These are phyloP conservation scores for Chrysosporium queenslandicum DNA, from an alignment of 2,329 filamentous ascomycete genomes.

Conservation along the genomic window DNA sequence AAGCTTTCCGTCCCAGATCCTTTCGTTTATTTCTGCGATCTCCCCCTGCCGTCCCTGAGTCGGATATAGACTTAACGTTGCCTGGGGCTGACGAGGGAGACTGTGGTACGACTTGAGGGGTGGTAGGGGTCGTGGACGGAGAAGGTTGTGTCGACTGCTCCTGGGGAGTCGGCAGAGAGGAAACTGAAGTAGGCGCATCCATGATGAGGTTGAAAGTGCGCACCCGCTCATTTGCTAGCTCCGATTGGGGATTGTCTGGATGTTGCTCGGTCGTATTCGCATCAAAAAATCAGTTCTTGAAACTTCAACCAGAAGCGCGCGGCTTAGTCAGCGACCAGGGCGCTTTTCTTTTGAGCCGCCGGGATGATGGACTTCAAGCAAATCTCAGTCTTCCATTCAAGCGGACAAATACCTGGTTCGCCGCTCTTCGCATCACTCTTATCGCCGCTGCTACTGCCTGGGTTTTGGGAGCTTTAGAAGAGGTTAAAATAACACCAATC, in stretches of 20 bases:
- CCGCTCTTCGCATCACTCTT: not conserved
- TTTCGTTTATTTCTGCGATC: slow-evolving; percentile 48
- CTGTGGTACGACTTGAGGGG: not conserved
- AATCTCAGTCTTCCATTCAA: not conserved
- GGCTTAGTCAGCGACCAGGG: not conserved
- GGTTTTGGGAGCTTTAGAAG: not conserved
- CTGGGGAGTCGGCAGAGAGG: slow-evolving; percentile 6
- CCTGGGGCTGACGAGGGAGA: slow-evolving; percentile 3
- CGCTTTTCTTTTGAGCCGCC: not conserved
- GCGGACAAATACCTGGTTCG: not conserved
- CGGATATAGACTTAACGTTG: not conserved
- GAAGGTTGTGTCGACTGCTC: slow-evolving; percentile 1
- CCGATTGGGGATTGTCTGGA: not conserved
- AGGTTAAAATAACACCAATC: not conserved
- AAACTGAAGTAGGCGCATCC: slow-evolving; percentile 14
- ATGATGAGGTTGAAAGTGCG: slow-evolving; percentile 9
- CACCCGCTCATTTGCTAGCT: slow-evolving; percentile 11
- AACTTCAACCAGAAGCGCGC: not conserved
- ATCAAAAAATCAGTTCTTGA: too few relatives aligned
- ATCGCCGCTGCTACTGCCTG: not conserved
- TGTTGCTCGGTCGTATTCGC: too few relatives aligned
- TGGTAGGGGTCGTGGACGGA: not conserved
- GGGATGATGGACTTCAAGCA: not conserved
- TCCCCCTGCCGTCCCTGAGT: slow-evolving; percentile 1
- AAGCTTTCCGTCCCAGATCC: slow-evolving; percentile 57